phyloP scores from a whole-genome alignment of 306 rosid genomes.

The Purshia tridentata region DNA sequence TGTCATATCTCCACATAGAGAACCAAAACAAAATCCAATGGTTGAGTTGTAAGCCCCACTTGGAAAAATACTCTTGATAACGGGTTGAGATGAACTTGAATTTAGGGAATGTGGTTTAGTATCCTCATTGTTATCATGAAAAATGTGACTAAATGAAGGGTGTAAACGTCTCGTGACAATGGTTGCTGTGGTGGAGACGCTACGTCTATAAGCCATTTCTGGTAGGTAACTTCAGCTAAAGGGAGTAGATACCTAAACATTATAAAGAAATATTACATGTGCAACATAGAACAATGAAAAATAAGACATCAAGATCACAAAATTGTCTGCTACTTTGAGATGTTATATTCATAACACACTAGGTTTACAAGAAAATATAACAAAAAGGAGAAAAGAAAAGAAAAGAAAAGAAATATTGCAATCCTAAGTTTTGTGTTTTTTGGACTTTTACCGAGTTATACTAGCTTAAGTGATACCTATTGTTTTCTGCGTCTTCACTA shows the following conservation, averaged over 20 bases:
- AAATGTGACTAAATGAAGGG: slow-evolving; percentile 57
- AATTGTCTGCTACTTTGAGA: slow-evolving; percentile 1
- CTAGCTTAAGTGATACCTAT: background rate
- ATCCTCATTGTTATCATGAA: slow-evolving; percentile 40
- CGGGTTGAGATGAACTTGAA: slow-evolving; percentile 19
- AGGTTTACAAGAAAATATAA: background rate
- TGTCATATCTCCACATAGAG: slow-evolving; percentile 28
- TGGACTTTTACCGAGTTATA: background rate
- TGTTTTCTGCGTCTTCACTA: background rate
- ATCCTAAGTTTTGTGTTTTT: background rate
- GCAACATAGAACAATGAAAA: background rate
- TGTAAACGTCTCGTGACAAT: slow-evolving; percentile 48
- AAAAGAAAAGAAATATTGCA: background rate
- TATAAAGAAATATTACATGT: background rate
- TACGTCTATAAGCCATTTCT: slow-evolving; percentile 75
- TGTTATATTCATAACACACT: background rate
- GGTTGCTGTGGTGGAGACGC: slow-evolving; percentile 55
- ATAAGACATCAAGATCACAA: background rate
- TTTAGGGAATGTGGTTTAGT: slow-evolving; percentile 38
- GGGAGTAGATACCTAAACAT: background rate
- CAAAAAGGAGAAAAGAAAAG: background rate
- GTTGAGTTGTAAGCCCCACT: slow-evolving; percentile 27
- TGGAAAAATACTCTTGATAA: slow-evolving; percentile 4
- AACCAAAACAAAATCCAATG: slow-evolving; percentile 46
- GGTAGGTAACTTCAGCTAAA: slow-evolving; percentile 9